Evolutionary conservation across 2,329 filamentous ascomycete genomes (phyloP).

Genomic region (Xylaria arbuscula): DNA sequence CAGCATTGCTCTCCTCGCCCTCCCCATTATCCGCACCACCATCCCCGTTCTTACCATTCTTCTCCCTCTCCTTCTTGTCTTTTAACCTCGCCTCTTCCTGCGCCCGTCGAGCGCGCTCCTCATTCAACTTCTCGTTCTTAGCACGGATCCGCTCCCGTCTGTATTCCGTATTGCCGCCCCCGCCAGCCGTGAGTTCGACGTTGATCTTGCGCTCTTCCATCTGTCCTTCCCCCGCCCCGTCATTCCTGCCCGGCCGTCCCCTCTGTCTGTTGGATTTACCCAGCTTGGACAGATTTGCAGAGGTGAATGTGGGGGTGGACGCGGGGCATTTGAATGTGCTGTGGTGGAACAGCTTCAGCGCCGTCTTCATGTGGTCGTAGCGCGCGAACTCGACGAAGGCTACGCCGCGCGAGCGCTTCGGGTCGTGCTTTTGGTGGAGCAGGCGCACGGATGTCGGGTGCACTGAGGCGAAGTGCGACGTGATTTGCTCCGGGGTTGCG

Average conservation of each 20-base stretch:
- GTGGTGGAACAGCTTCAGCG: constrained; percentile 90
- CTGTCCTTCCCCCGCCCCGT: background rate
- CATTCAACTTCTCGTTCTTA: constrained; percentile 88
- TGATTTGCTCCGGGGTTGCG: constrained; percentile 76
- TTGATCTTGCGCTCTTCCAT: constrained; percentile 78
- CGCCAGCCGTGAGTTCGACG: constrained; percentile 91
- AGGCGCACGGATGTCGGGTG: constrained; percentile 77
- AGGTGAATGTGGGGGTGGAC: constrained; percentile 14
- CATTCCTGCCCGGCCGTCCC: background rate
- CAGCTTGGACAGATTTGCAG: background rate
- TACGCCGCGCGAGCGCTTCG: constrained; percentile 76
- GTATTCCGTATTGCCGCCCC: constrained; percentile 79
- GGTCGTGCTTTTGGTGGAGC: constrained; percentile 72
- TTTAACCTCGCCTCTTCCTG: constrained; percentile 57
- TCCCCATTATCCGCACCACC: constrained; percentile 41
- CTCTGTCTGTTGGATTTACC: background rate
- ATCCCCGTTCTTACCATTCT: constrained; percentile 43
- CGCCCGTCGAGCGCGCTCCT: constrained; percentile 64
- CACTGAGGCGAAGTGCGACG: constrained; percentile 81
- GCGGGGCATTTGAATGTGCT: constrained; percentile 71
- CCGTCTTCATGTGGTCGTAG: constrained; percentile 92
- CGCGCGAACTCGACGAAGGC: constrained; percentile 91
- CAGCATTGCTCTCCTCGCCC: constrained; percentile 47
- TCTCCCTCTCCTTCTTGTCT: constrained; percentile 51
- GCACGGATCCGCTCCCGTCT: constrained; percentile 80